Evolutionary conservation across 164 flowering plant genomes (phyloP).

Genomic region (Cinnamomum chago): DNA sequence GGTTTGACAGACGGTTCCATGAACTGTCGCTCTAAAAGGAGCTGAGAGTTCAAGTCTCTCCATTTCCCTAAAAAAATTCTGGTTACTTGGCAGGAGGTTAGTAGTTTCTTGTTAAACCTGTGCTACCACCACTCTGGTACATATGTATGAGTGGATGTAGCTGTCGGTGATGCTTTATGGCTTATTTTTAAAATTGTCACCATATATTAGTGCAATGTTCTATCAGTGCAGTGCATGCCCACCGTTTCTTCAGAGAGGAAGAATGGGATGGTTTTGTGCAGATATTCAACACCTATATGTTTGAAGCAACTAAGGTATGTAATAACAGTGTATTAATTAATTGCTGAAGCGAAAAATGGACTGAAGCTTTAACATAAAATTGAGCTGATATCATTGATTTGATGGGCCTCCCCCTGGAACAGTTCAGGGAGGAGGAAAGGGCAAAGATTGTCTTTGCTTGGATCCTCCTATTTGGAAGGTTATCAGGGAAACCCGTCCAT

Average conservation of each 20-base stretch:
- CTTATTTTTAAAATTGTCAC: constrained; percentile 21
- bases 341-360: neutral
- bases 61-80: constrained; percentile 67
- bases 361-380: neutral
- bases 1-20: constrained; percentile 94
- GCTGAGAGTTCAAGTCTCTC: constrained; percentile 99
- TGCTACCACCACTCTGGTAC: neutral
- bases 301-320: constrained; percentile 85
- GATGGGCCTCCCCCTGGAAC: too few relatives aligned
- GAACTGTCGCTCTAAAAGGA: constrained; percentile 86
- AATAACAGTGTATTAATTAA: neutral
- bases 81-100: neutral
- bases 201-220: constrained; percentile 21
- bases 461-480: neutral
- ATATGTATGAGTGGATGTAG: constrained; percentile 4
- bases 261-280: constrained; percentile 81
- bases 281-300: constrained; percentile 81
- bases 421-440: too few relatives aligned
- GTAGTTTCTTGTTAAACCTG: neutral
- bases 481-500: neutral
- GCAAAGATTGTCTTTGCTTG: neutral
- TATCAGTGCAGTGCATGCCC: constrained; percentile 87
- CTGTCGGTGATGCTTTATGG: neutral
- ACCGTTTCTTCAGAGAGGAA: constrained; percentile 83
- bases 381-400: too few relatives aligned